phyloP scores from a whole-genome alignment of 305 asterid genomes.

The Monarda citriodora region DNA sequence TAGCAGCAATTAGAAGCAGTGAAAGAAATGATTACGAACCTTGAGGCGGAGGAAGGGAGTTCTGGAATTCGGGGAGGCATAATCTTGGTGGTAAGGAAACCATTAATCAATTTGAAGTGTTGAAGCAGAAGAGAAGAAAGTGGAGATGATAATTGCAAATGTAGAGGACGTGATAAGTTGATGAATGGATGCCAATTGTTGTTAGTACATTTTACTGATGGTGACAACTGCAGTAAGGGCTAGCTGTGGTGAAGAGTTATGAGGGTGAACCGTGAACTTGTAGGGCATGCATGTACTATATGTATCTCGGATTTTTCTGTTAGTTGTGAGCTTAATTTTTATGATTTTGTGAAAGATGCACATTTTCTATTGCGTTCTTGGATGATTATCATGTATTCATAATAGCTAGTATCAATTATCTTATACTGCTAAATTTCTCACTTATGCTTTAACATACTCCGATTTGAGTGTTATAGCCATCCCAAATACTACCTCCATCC shows the following conservation, averaged over 20 bases:
- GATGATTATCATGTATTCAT: too few species aligned
- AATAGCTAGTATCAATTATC: too few species aligned
- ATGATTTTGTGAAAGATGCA: too few species aligned
- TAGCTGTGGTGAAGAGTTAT: neutral
- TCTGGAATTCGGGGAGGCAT: slow-evolving; percentile 43
- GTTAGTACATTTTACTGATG: neutral
- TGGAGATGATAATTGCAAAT: neutral
- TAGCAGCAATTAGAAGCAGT: too few species aligned
- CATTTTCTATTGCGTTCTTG: too few species aligned
- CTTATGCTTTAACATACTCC: too few species aligned
- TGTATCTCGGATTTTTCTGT: slow-evolving; percentile 6
- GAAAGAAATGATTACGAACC: slow-evolving; percentile 23
- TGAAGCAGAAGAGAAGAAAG: neutral
- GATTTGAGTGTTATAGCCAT: too few species aligned
- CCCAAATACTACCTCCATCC: too few species aligned
- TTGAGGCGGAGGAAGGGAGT: slow-evolving; percentile 45
- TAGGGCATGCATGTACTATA: slow-evolving; percentile 11
- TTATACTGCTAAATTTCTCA: too few species aligned
- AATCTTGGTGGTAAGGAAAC: slow-evolving; percentile 36
- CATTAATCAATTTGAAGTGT: slow-evolving; percentile 27
- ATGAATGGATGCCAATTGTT: slow-evolving; percentile 13
- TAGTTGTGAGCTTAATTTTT: too few species aligned
- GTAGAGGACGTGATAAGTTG: neutral
- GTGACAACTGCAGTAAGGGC: slow-evolving; percentile 8
- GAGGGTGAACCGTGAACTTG: too few species aligned